A percentile compares a stretch with the other conserved stretches of the same genome.
These are phyloP conservation scores for Paecilomyces formosus DNA, from an alignment of 2,329 filamentous ascomycete genomes.

Conservation along the genomic window DNA sequence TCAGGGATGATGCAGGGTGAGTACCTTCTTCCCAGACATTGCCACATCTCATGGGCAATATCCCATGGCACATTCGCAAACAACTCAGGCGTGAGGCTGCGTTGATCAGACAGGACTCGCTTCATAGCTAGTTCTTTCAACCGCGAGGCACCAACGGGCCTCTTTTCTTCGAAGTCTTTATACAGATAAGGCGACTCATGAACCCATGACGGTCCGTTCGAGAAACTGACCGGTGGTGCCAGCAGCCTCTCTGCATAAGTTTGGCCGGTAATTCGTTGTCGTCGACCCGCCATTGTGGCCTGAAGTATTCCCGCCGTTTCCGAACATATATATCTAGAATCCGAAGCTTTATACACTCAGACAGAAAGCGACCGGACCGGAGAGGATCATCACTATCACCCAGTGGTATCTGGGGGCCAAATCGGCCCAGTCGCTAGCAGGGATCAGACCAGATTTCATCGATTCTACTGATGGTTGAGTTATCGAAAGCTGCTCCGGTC, in stretches of 20 bases:
- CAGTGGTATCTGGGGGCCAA: not conserved
- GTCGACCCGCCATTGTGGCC: constrained; percentile 1
- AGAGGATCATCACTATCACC: not conserved
- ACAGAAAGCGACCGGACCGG: not conserved
- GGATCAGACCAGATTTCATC: not conserved
- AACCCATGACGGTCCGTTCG: constrained; percentile 26
- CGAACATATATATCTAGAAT: constrained; percentile 28
- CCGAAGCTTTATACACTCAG: not conserved
- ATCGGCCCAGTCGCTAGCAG: not conserved
- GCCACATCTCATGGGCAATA: constrained; percentile 33
- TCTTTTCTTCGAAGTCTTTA: constrained; percentile 16
- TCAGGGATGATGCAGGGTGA: constrained; percentile 3
- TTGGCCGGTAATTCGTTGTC: constrained; percentile 11
- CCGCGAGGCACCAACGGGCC: constrained; percentile 19
- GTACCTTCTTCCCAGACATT: constrained; percentile 28
- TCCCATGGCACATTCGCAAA: constrained; percentile 33
- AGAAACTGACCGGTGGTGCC: constrained; percentile 3
- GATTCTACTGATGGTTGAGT: not conserved
- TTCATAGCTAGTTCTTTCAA: constrained; percentile 28
- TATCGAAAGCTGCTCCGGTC: not conserved
- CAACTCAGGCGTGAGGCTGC: constrained; percentile 22
- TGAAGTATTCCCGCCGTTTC: not conserved
- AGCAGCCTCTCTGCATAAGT: constrained; percentile 10
- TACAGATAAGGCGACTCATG: constrained; percentile 31
- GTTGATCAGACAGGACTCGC: constrained; percentile 27